Evolutionary conservation across 2,329 filamentous ascomycete species (phyloP).

Genomic region (Zelopaecilomyces penicillatus): DNA sequence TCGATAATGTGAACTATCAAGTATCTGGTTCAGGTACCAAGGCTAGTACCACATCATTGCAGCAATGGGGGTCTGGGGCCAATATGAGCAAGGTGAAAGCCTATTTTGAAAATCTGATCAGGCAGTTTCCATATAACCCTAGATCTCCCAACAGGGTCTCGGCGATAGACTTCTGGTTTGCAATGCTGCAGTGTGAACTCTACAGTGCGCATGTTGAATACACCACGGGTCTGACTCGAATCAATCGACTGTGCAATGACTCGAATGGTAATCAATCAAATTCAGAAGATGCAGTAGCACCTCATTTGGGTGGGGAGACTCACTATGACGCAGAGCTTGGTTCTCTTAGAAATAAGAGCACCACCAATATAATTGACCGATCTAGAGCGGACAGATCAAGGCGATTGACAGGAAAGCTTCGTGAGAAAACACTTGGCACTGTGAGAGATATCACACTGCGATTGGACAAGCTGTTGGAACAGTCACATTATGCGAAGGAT

Average conservation of each 20-base stretch:
- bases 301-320: too few relatives aligned
- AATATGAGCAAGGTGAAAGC: slow-evolving; percentile 38
- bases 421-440: slow-evolving; percentile 43
- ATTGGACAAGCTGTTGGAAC: slow-evolving; percentile 63
- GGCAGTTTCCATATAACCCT: slow-evolving; percentile 65
- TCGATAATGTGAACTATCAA: too few relatives aligned
- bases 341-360: too few relatives aligned
- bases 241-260: too few relatives aligned
- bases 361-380: too few relatives aligned
- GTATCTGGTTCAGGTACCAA: too few relatives aligned
- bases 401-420: too few relatives aligned
- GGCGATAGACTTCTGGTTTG: slow-evolving; percentile 71
- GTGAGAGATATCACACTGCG: slow-evolving; percentile 56
- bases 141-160: slow-evolving; percentile 50
- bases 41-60: slow-evolving; percentile 1
- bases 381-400: too few relatives aligned
- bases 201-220: slow-evolving; percentile 62
- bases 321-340: too few relatives aligned
- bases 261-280: too few relatives aligned
- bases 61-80: slow-evolving; percentile 34
- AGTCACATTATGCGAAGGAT: slow-evolving; percentile 62
- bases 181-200: slow-evolving; percentile 73
- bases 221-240: slow-evolving; percentile 31
- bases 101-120: slow-evolving; percentile 72
- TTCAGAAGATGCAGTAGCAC: too few relatives aligned